Conservation (phyloP, 768 basidiomycete genomes). For the Saitozyma sp. region DNA sequence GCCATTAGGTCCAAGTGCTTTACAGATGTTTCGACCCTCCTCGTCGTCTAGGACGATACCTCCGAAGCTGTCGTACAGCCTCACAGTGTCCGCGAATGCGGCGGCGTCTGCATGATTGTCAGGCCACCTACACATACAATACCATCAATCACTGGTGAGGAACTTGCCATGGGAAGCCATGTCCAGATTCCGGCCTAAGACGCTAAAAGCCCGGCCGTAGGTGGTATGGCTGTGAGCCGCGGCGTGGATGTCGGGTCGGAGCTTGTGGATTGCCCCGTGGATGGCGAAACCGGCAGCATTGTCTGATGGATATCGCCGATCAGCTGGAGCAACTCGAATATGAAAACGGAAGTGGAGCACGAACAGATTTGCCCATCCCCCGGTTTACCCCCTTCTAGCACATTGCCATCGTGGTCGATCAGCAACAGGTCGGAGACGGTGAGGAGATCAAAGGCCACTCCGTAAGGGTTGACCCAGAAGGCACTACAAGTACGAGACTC, state of each 20-base stretch:
- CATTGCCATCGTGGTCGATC: no score
- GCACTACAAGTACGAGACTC: neutral
- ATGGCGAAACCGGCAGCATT: no score
- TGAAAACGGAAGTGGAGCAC: no score
- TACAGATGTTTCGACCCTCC: constrained; percentile 58
- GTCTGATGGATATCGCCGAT: no score
- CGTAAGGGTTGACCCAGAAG: constrained; percentile 42
- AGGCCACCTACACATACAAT: neutral
- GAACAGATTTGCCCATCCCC: no score
- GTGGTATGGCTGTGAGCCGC: no score
- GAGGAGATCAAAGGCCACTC: constrained; percentile 46
- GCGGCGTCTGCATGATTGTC: constrained; percentile 10
- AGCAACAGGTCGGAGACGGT: no score
- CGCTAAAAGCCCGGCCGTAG: no score
- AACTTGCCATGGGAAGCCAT: constrained; percentile 6
- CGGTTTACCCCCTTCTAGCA: no score
- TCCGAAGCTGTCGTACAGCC: constrained; percentile 57
- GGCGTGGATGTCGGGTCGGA: no score
- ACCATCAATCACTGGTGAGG: neutral
- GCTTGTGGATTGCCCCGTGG: no score
- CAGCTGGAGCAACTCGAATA: no score
- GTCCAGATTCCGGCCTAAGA: constrained; percentile 33
- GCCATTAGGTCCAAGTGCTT: constrained; percentile 23
- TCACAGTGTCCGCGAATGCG: constrained; percentile 16
- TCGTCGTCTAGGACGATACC: constrained; percentile 58